A percentile compares a stretch with the other conserved stretches of the same genome.
Evolutionary conservation across 2,329 filamentous ascomycete genomes (phyloP).

Genomic region (Domatiomyces catenatus): DNA sequence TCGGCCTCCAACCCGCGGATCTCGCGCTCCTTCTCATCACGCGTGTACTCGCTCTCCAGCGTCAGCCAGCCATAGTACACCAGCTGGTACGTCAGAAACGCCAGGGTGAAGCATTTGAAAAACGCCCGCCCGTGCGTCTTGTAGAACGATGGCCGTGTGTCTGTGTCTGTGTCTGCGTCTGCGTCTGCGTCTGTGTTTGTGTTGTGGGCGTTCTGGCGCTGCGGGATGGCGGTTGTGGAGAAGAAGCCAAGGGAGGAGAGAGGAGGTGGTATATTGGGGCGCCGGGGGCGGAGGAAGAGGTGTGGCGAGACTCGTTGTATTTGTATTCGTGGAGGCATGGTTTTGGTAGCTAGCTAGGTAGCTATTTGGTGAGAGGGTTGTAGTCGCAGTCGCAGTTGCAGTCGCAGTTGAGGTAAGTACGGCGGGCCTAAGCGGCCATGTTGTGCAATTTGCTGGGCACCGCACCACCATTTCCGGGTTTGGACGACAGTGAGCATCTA

Average conservation of each 20-base stretch:
- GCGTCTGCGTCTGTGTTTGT: background rate
- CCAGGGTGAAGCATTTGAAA: slow-evolving; percentile 33
- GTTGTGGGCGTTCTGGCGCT: background rate
- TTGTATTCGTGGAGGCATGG: background rate
- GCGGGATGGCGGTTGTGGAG: background rate
- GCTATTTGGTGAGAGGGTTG: background rate
- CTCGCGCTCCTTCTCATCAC: slow-evolving; percentile 25
- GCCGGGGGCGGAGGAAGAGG: background rate
- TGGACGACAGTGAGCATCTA: too few species aligned
- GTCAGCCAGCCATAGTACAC: slow-evolving; percentile 34
- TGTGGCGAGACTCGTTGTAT: background rate
- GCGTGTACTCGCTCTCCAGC: slow-evolving; percentile 32
- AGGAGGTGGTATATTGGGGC: background rate
- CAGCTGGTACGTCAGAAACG: slow-evolving; percentile 34
- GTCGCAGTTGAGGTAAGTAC: background rate
- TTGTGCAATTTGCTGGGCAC: too few species aligned
- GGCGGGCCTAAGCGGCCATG: background rate
- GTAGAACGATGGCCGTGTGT: slow-evolving; percentile 12
- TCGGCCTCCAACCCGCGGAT: slow-evolving; percentile 14
- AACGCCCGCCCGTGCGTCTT: slow-evolving; percentile 24
- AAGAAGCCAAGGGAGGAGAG: background rate
- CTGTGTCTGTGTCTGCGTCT: background rate
- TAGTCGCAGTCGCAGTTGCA: background rate
- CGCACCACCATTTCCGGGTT: too few species aligned
- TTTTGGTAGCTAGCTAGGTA: background rate